Evolutionary conservation across 257 asterid species (phyloP).

Genomic region (Solanum medicagineum): DNA sequence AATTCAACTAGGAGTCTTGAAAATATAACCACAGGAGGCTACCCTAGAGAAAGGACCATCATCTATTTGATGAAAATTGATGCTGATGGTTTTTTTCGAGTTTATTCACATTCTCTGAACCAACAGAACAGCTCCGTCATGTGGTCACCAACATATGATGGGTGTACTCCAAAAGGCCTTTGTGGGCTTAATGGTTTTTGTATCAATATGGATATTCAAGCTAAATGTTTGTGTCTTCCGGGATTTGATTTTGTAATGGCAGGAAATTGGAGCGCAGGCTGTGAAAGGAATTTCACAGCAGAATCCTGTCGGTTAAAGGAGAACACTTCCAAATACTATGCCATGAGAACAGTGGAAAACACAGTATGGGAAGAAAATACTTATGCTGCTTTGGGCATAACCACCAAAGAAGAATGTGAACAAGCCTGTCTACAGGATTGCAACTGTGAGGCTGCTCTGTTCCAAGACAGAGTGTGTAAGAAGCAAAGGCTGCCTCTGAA

Average conservation of each 20-base stretch:
- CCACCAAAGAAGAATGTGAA: slow-evolving; percentile 14
- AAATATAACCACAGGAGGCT: slow-evolving; percentile 19
- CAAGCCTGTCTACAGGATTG: slow-evolving; percentile 37
- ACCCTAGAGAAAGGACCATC: neutral
- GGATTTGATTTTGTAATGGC: slow-evolving; percentile 16
- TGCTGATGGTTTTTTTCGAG: slow-evolving; percentile 27
- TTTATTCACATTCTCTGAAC: slow-evolving; percentile 19
- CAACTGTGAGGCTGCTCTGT: slow-evolving; percentile 36
- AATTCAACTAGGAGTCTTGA: neutral
- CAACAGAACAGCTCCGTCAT: slow-evolving; percentile 4
- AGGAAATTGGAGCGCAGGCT: slow-evolving; percentile 23
- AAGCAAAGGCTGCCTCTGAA: slow-evolving; percentile 44
- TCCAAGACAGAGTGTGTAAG: slow-evolving; percentile 3
- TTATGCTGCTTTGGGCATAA: neutral
- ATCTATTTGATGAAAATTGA: slow-evolving; percentile 27
- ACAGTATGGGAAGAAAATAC: slow-evolving; percentile 17
- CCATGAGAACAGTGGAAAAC: slow-evolving; percentile 1
- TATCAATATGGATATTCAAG: neutral
- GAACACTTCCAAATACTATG: neutral
- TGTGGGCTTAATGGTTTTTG: slow-evolving; percentile 46
- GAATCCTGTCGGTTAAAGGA: slow-evolving; percentile 11
- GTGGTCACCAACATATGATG: slow-evolving; percentile 6
- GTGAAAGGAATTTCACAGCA: slow-evolving; percentile 5
- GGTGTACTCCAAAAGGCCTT: slow-evolving; percentile 29
- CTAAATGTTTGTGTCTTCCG: slow-evolving; percentile 29